Evolutionary conservation across 2,329 filamentous ascomycete genomes (phyloP), one percentile per base, ranked within the genome.

Genomic region (Sclerotinia minor): DNA sequence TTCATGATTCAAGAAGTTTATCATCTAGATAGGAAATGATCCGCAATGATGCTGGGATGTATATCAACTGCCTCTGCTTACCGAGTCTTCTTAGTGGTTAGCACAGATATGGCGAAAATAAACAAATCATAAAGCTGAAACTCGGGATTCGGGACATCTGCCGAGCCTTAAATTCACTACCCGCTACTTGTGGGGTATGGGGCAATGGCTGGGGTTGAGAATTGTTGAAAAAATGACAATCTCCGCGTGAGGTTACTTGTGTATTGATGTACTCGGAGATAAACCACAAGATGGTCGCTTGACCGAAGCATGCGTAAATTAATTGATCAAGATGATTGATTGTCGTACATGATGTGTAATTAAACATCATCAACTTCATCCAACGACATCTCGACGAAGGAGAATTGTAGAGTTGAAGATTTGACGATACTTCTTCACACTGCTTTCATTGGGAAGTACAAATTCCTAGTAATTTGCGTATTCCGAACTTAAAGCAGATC

Each of bases 211-310:
- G 29, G 59, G 45, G 45, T 49, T 38, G 45, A 61, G 45, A 50
- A 15, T n/a, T 15, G 45, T 61, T 63, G 21, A 29, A 29, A 53
- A 24, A 67, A 54, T 67, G 65, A 67, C 50, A 67, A 67, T 64
- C 59, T 57, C 65, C 65, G 65, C 65, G 65, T 67, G 65, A 67
- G 65, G 41, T 67, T 64, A 29, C 65, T 55, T 64, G 65, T 61
- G 65, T 61, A 45, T 45, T 19, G 45, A 63, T 38, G 55, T 67
- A 67, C 65, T 49, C 53, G 44, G 45, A 61, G 45, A 63, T 26
- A 54, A 50, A 50, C 17, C 50, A 29, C 41, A 54, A 35, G 8
- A 15, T 57, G 63, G 67, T 65, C 63, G 63, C 67, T 65, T 68
- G 67, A 68, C 54, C 61, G 63, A 68, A 54, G 61, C 67, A 68